phyloP scores from a whole-genome alignment of 179 eudicot genomes.

The Patellifolia procumbens region DNA sequence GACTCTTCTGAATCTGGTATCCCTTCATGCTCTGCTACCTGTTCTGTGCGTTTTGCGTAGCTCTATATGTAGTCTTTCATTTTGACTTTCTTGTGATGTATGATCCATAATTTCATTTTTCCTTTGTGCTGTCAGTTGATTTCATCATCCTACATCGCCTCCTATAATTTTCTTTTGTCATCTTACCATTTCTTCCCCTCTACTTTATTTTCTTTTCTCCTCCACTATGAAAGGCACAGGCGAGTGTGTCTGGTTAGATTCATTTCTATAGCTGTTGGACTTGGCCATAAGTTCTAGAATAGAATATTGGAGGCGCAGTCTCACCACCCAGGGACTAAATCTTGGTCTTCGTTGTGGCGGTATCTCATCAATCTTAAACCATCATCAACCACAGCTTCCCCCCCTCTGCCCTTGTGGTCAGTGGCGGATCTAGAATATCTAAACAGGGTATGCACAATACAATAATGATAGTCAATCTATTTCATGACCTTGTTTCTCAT shows the following conservation, averaged over 20 bases:
- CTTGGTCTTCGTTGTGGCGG: background rate
- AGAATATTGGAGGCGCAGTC: too few species aligned
- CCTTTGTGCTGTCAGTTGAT: background rate
- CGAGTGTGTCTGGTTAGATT: background rate
- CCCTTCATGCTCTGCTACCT: background rate
- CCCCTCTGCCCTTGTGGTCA: too few species aligned
- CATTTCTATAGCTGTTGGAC: background rate
- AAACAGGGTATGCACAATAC: too few species aligned
- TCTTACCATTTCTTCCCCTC: background rate
- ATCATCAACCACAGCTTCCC: too few species aligned
- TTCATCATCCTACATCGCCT: background rate
- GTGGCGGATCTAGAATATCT: too few species aligned
- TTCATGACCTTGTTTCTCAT: too few species aligned
- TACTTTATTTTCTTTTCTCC: background rate
- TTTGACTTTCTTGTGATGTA: constrained; percentile 4
- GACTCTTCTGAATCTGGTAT: constrained; percentile 94
- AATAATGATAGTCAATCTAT: too few species aligned
- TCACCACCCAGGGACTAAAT: background rate
- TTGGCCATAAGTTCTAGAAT: background rate
- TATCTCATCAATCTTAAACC: background rate
- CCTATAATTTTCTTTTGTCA: background rate
- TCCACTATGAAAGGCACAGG: background rate
- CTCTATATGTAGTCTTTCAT: background rate
- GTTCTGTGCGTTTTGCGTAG: background rate
- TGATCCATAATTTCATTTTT: background rate